These are phyloP conservation scores for Pochonia chlamydosporia DNA, from an alignment of 2,329 filamentous ascomycete species.

Conservation along the genomic window DNA sequence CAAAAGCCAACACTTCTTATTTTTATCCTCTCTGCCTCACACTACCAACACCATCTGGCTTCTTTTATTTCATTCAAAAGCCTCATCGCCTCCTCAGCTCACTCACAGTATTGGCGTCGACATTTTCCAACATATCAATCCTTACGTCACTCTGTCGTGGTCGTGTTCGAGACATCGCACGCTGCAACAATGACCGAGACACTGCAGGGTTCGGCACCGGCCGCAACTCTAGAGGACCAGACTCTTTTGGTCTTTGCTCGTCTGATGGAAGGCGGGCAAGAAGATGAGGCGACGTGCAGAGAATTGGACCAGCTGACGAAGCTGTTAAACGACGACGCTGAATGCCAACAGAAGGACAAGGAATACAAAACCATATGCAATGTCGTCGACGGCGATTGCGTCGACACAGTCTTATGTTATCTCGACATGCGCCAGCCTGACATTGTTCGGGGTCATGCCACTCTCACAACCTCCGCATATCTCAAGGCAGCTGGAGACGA, in stretches of 20 bases:
- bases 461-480: slow-evolving; percentile 75
- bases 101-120: not conserved
- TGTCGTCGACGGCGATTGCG: slow-evolving; percentile 66
- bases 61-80: too few relatives aligned
- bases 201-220: slow-evolving; percentile 21
- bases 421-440: slow-evolving; percentile 77
- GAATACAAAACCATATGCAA: slow-evolving; percentile 44
- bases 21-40: too few relatives aligned
- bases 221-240: slow-evolving; percentile 48
- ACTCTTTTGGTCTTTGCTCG: slow-evolving; percentile 77
- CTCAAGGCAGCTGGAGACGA: slow-evolving; percentile 69
- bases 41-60: too few relatives aligned
- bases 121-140: not conserved
- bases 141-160: slow-evolving; percentile 1
- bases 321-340: slow-evolving; percentile 51
- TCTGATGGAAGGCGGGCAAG: slow-evolving; percentile 84
- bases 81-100: too few relatives aligned
- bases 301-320: slow-evolving; percentile 55
- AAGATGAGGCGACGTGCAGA: slow-evolving; percentile 64
- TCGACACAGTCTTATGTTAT: slow-evolving; percentile 81
- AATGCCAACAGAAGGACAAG: slow-evolving; percentile 36
- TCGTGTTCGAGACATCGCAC: not conserved
- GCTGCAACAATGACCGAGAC: slow-evolving; percentile 26
- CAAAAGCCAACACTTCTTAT: too few relatives aligned
- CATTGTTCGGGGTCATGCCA: slow-evolving; percentile 72